Evolutionary conservation across 1,139 yeast species (phyloP), one percentile per base, ranked within the genome.

Genomic region (Lodderomyces orthopsilosis): DNA sequence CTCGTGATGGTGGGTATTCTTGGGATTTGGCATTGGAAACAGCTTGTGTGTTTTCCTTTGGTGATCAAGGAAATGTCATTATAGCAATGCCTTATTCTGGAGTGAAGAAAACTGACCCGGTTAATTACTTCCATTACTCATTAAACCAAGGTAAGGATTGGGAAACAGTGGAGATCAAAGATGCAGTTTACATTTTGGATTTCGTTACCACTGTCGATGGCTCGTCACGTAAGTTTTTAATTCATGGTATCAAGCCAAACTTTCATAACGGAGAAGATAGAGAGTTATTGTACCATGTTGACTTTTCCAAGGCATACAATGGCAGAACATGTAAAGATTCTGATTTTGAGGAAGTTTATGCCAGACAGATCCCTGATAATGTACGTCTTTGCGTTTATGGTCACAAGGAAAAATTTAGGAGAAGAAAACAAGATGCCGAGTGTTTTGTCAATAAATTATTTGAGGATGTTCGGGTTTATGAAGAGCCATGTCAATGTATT

Each of bases 1-100:
- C 95, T 0, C 74, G 87, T 49, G 89, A 89, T 62, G 93, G 90
- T 32, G 96, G 96, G 18, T 61, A 74, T 6, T 66, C 83, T 0
- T 90, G 96, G 96, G 62, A 62, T 34, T 59, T 69, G 45, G 77
- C 81, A 0, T 55, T 81, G 21, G 78, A 79, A 34, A 75, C 70
- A 34, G 81, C 90, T 1, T 70, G 80, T 37, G 56, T 72, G 4
- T 82, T 77, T 51, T 71, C 84, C 0, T 84, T 82, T 64, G 96
- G 94, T 43, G 95, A 89, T 61, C 78, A 79, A 46, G 97, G 96
- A 40, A 88, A 88, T 58, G 61, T 88, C 4, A 75, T 88, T 36
- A 66, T 86, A 2, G 88, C 90, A 2, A 67, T 80, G 6, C 82
- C 82, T 14, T 70, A 62, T 48, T 59, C 60, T 38, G 62, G 56